These are phyloP conservation scores for Leptographium radiaticola DNA, from an alignment of 2,329 filamentous ascomycete species.

Conservation along the genomic window DNA sequence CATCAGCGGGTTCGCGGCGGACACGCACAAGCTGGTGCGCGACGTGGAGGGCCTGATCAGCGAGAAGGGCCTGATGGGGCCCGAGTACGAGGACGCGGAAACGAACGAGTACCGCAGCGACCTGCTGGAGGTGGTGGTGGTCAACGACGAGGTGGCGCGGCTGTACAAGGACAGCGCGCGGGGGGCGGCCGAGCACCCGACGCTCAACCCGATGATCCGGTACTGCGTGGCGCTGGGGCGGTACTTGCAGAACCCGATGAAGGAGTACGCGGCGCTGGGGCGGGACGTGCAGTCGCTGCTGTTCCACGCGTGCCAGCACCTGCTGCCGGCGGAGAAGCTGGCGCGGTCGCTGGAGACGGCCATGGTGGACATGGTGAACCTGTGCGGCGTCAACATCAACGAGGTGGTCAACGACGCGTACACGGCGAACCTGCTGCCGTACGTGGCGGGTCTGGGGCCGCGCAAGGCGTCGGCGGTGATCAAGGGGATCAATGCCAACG, in stretches of 20 bases:
- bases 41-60: constrained; percentile 69
- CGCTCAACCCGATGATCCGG: constrained; percentile 61
- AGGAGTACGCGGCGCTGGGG: constrained; percentile 88
- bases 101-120: constrained; percentile 63
- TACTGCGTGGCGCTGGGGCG: constrained; percentile 84
- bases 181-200: constrained; percentile 68
- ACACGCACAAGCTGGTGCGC: constrained; percentile 71
- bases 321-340: constrained; percentile 79
- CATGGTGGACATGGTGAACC: constrained; percentile 96
- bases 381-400: constrained; percentile 90
- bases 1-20: constrained; percentile 77
- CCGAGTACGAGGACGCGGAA: constrained; percentile 72
- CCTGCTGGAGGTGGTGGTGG: constrained; percentile 73
- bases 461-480: constrained; percentile 76
- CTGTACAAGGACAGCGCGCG: constrained; percentile 86
- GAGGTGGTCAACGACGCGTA: constrained; percentile 74
- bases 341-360: constrained; percentile 82
- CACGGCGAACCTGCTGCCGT: constrained; percentile 78
- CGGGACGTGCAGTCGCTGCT: constrained; percentile 75
- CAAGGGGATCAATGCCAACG: constrained; percentile 86
- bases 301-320: constrained; percentile 81
- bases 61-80: constrained; percentile 62
- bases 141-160: constrained; percentile 95
- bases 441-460: constrained; percentile 80
- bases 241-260: constrained; percentile 91